These are phyloP conservation scores for Penicillium bialowiezense DNA, from an alignment of 495 filamentous ascomycete species.

Conservation along the genomic window DNA sequence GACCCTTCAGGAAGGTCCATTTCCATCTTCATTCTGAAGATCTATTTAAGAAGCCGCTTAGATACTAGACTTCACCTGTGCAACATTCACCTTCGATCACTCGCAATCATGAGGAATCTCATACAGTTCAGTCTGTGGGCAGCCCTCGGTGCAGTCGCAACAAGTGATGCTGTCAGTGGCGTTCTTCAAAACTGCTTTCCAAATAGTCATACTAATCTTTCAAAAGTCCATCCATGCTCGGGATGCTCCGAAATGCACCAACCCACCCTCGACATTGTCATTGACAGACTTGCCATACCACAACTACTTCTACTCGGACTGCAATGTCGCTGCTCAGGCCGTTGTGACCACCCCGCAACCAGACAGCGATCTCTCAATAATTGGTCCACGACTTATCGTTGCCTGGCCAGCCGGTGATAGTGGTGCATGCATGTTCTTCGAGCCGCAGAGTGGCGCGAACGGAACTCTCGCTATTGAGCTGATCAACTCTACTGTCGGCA, in stretches of 20 bases:
- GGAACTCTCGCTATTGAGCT: conserved; percentile 53
- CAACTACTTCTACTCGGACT: conserved; percentile 64
- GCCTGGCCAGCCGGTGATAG: conserved; percentile 68
- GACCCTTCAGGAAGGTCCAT: background rate
- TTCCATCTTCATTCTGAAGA: background rate
- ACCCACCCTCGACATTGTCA: conserved; percentile 17
- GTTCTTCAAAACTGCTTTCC: background rate
- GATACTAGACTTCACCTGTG: background rate
- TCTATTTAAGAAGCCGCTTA: no score
- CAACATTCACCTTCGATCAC: background rate
- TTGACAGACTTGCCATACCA: conserved; percentile 49
- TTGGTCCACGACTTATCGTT: conserved; percentile 54
- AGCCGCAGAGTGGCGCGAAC: conserved; percentile 49
- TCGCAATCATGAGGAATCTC: background rate
- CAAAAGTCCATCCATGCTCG: background rate
- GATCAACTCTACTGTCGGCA: conserved; percentile 39
- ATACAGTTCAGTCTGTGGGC: background rate
- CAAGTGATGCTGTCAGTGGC: background rate
- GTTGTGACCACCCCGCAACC: conserved; percentile 54
- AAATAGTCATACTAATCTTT: background rate
- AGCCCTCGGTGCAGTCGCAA: background rate
- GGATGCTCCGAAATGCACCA: conserved; percentile 4
- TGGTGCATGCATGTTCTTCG: conserved; percentile 53
- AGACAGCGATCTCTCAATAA: conserved; percentile 52
- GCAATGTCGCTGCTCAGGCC: conserved; percentile 54